A percentile compares a stretch with the other conserved stretches of the same genome.
phyloP scores from a whole-genome alignment of 2,329 filamentous ascomycete species.

The Trichoderma afroharzianum region DNA sequence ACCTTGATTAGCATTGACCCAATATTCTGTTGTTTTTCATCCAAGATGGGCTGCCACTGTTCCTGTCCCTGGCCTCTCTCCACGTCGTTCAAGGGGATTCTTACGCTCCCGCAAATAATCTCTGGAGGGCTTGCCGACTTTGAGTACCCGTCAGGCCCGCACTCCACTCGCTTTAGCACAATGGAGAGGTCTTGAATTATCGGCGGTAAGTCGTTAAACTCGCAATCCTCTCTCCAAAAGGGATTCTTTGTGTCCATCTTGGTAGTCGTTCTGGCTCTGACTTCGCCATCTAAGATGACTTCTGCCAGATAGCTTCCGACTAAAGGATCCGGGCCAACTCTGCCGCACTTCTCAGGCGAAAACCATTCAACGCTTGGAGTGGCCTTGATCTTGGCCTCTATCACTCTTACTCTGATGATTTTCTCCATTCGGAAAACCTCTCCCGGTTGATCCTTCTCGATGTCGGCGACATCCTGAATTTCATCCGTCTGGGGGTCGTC shows the following conservation, averaged over 20 bases:
- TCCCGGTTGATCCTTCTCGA: conserved; percentile 39
- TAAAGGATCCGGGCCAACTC: conserved; percentile 40
- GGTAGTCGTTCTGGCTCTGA: conserved; percentile 69
- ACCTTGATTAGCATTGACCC: conserved; percentile 83
- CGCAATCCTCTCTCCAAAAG: conserved; percentile 79
- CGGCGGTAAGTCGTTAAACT: conserved; percentile 70
- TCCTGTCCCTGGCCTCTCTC: conserved; percentile 76
- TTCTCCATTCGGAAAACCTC: conserved; percentile 62
- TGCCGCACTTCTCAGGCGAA: conserved; percentile 23
- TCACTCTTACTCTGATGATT: conserved; percentile 54
- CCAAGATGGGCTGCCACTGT: conserved; percentile 80
- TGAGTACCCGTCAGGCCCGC: conserved; percentile 38
- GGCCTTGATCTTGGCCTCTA: conserved; percentile 58
- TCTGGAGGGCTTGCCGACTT: conserved; percentile 47
- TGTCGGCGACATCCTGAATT: conserved; percentile 39
- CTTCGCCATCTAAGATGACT: conserved; percentile 74
- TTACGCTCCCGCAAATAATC: conserved; percentile 66
- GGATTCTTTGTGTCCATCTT: conserved; percentile 69
- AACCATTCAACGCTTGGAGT: conserved; percentile 26
- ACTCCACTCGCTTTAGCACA: conserved; percentile 64
- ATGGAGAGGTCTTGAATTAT: conserved; percentile 66
- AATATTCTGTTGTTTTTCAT: conserved; percentile 70
- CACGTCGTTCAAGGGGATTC: conserved; percentile 75
- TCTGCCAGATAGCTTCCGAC: conserved; percentile 74
- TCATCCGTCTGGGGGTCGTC: conserved; percentile 43